These are phyloP conservation scores for Penicillium occitanis DNA, from an alignment of 2,329 filamentous ascomycete species.

Conservation along the genomic window DNA sequence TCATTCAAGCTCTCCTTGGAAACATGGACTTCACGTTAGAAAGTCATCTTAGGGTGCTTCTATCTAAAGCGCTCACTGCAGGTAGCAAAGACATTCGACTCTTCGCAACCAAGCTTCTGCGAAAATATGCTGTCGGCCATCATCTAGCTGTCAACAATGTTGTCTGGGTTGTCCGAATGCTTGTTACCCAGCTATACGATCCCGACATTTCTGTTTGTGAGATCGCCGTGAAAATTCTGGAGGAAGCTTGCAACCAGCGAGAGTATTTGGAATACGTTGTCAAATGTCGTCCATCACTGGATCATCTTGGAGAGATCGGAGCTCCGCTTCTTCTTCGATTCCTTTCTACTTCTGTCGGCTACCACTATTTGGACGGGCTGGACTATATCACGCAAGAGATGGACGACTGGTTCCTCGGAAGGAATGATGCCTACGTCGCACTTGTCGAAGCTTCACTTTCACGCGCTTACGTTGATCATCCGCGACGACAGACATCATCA, in stretches of 20 bases:
- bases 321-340: constrained; percentile 90
- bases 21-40: constrained; percentile 90
- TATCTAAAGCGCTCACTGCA: constrained; percentile 90
- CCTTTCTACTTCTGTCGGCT: constrained; percentile 91
- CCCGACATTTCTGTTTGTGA: constrained; percentile 96
- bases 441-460: constrained; percentile 95
- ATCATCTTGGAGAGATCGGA: constrained; percentile 94
- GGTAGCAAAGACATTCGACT: constrained; percentile 89
- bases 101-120: constrained; percentile 78
- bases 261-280: constrained; percentile 93
- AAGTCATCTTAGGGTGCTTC: constrained; percentile 84
- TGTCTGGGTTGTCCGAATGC: constrained; percentile 91
- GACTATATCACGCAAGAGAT: constrained; percentile 99
- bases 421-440: constrained; percentile 93
- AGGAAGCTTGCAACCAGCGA: constrained; percentile 94
- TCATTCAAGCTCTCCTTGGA: constrained; percentile 82
- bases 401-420: constrained; percentile 98
- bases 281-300: constrained; percentile 88
- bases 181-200: constrained; percentile 98
- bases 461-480: constrained; percentile 66
- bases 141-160: constrained; percentile 61
- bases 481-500: constrained; percentile 45
- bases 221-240: constrained; percentile 92
- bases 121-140: constrained; percentile 74
- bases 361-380: constrained; percentile 92